phyloP scores from a whole-genome alignment of 2,329 filamentous ascomycete species.

The Xylariomycetidae sp. region DNA sequence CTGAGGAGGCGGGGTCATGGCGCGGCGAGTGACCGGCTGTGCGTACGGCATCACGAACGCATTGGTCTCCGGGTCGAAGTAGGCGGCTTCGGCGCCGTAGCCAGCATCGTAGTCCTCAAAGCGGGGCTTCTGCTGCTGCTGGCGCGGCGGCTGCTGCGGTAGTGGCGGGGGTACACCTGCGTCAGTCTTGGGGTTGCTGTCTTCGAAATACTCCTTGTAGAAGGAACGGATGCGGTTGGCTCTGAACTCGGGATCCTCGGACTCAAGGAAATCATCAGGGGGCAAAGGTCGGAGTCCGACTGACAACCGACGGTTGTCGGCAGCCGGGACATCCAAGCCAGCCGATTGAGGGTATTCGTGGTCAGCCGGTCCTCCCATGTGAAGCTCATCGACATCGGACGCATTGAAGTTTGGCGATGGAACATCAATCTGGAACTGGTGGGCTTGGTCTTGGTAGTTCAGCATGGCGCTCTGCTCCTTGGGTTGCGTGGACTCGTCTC shows the following conservation, averaged over 20 bases:
- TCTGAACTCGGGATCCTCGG: conserved; percentile 87
- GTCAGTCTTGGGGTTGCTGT: conserved; percentile 44
- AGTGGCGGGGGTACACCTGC: conserved; percentile 11
- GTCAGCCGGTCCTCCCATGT: conserved; percentile 16
- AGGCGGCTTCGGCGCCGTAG: conserved; percentile 62
- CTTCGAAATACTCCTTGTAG: conserved; percentile 99
- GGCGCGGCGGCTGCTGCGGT: conserved; percentile 16
- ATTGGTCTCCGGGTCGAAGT: conserved; percentile 61
- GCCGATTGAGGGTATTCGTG: conserved; percentile 22
- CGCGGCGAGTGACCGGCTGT: conserved; percentile 77
- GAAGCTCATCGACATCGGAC: conserved; percentile 22
- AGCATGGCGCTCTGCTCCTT: conserved; percentile 15
- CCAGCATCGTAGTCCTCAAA: conserved; percentile 71
- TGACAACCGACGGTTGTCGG: conserved; percentile 54
- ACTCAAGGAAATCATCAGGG: conserved; percentile 69
- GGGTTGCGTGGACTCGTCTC: conserved; percentile 26
- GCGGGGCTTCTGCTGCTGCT: conserved; percentile 39
- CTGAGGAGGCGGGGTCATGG: conserved; percentile 86
- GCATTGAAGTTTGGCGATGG: conserved; percentile 17
- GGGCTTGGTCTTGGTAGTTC: conserved; percentile 20
- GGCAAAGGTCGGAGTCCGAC: conserved; percentile 79
- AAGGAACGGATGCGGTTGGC: conserved; percentile 97
- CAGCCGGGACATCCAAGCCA: conserved; percentile 47
- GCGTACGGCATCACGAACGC: conserved; percentile 78
- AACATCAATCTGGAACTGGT: conserved; percentile 19